Base-by-base conservation (phyloP, 2,329 filamentous ascomycete species). In the Cylindrodendrum hubeiense region DNA sequence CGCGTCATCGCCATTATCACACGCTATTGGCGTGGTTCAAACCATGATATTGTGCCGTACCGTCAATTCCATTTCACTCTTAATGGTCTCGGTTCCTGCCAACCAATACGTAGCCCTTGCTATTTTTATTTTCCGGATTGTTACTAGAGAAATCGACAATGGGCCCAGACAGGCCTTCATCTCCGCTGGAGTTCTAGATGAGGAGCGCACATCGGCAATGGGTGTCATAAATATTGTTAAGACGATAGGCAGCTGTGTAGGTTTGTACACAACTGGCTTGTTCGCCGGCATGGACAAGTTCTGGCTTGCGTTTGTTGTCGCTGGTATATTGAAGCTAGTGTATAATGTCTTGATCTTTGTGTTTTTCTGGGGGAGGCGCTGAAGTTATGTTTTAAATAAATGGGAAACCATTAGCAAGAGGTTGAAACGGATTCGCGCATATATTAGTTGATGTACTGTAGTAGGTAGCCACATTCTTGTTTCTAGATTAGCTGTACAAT, bases 141-240 rank as follows among this genome's bases (percentile, higher is more conserved):
- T 72, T 1, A 72, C 70, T 0, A 49, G 70, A 2, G 70, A 72
- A 50, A 66, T 72, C 1, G 70, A 72, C 2, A 71, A 71, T 28
- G 70, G 70, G 2, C 70, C 70, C 0, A 10, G 70, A 3, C 70
- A 72, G 19, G 67, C 70, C 0, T 72, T 72, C 2, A 72, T 72
- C 3, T 72, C 70, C 0, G 68, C 70, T 0, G 66, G 68, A 0
- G 70, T 72, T 3, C 24, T 72, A 6, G 70, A 72, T 3, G 51
- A 60, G 1, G 70, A 72, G 15, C 67, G 70, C 5, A 72, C 70
- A 3, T 71, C 70, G 1, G 70, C 70, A 1, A 69, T 72, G 70
- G 70, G 70, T 2, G 70, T 72, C 3, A 50, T 72, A 0, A 72
- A 72, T 13, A 72, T 72, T n/a, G 69, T 72, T 9, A 72, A 72